Percentiles rank a stretch among this genome's conserved stretches.
Evolutionary conservation across 805 yeast genomes (phyloP).

Genomic region (Candida bentonensis): DNA sequence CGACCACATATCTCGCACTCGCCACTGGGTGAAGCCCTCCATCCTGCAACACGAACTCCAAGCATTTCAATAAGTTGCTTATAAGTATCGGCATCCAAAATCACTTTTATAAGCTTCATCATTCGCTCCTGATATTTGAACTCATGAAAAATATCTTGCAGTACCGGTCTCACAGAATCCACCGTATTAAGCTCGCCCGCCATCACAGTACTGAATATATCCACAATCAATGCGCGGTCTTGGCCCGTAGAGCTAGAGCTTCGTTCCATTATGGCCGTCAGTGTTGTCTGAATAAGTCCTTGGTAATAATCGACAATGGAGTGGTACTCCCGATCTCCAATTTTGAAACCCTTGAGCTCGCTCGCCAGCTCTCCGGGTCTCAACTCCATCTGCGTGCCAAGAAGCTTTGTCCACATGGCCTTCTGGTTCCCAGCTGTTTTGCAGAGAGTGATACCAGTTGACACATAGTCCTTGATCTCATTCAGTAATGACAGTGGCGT

Average conservation of each 20-base stretch:
- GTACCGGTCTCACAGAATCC: constrained; percentile 43
- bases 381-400: constrained; percentile 22
- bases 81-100: constrained; percentile 45
- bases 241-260: constrained; percentile 3
- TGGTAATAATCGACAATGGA: constrained; percentile 4
- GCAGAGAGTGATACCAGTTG: constrained; percentile 14
- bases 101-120: constrained; percentile 4
- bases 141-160: constrained; percentile 39
- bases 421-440: constrained; percentile 16
- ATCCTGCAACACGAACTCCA: constrained; percentile 37
- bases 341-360: background rate
- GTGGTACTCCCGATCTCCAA: background rate
- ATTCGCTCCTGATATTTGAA: constrained; percentile 2
- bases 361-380: background rate
- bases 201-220: background rate
- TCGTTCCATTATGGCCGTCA: constrained; percentile 18
- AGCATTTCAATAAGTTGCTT: constrained; percentile 31
- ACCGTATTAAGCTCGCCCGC: constrained; percentile 31
- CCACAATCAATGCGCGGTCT: background rate
- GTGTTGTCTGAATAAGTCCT: constrained; percentile 8
- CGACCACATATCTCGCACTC: constrained; percentile 71
- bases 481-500: background rate
- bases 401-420: constrained; percentile 26
- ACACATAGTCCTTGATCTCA: constrained; percentile 9
- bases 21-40: constrained; percentile 37